A percentile compares a stretch with the other conserved stretches of the same genome.
Conservation (phyloP, 1,284 basidiomycete species). For the Phenoliferia sp. region DNA sequence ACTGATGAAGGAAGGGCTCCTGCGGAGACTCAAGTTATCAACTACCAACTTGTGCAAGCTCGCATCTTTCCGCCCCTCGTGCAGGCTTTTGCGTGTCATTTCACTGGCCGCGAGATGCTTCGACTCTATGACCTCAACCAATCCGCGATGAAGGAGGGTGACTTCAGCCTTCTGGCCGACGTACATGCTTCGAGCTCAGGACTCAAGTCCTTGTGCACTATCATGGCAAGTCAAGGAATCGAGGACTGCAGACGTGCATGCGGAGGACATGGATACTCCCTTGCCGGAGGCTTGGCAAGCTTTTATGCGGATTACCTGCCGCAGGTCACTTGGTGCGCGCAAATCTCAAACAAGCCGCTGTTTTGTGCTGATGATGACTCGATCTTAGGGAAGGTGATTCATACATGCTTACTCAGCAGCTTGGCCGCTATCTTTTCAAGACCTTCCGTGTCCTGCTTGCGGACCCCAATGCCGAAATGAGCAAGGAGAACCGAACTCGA, state of each 20-base stretch:
- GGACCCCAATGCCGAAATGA: constrained; percentile 21
- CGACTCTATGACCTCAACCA: constrained; percentile 42
- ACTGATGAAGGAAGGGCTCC: constrained; percentile 37
- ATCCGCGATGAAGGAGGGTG: constrained; percentile 39
- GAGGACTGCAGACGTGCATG: constrained; percentile 44
- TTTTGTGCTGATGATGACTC: neutral
- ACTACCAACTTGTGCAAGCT: constrained; percentile 44
- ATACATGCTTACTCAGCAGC: constrained; percentile 46
- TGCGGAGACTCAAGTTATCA: constrained; percentile 43
- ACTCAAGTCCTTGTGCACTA: constrained; percentile 42
- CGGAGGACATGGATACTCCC: constrained; percentile 44
- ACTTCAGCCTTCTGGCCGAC: constrained; percentile 43
- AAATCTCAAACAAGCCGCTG: neutral
- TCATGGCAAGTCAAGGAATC: constrained; percentile 43
- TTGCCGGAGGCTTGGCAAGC: constrained; percentile 35
- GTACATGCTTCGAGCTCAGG: constrained; percentile 43
- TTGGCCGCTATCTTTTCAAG: constrained; percentile 44
- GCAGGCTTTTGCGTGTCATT: constrained; percentile 44
- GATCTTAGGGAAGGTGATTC: constrained; percentile 31
- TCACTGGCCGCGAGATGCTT: constrained; percentile 40
- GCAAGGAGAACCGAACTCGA: constrained; percentile 37
- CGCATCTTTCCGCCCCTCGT: constrained; percentile 45
- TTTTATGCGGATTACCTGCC: constrained; percentile 32
- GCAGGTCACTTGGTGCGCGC: constrained; percentile 40
- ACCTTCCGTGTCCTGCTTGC: constrained; percentile 26